phyloP scores from a whole-genome alignment of 2,329 filamentous ascomycete genomes.

The Tolypocladium ovalisporum region DNA sequence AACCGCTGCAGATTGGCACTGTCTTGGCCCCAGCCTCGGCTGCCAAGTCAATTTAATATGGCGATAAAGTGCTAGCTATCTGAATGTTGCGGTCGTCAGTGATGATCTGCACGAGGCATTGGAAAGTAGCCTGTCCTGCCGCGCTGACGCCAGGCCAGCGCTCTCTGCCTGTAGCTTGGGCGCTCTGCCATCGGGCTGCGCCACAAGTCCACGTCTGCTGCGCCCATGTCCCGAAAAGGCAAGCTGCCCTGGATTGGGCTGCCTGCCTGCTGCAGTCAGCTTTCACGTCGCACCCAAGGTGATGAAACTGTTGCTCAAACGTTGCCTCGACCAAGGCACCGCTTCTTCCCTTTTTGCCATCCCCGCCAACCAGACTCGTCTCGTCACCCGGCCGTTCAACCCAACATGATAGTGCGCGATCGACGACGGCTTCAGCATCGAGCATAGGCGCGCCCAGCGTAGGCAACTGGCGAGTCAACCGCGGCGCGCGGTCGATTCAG shows the following conservation, averaged over 20 bases:
- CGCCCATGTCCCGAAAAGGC: not conserved
- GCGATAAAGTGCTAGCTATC: not conserved
- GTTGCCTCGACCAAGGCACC: not conserved
- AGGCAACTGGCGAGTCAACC: constrained; percentile 1
- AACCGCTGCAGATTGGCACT: not conserved
- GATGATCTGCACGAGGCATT: no score
- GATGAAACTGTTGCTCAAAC: not conserved
- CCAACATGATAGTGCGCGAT: constrained; percentile 6
- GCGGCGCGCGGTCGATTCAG: not conserved
- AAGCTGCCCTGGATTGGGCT: not conserved
- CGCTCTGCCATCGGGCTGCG: no score
- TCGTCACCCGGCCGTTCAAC: not conserved
- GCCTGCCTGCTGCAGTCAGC: not conserved
- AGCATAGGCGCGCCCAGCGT: constrained; percentile 1
- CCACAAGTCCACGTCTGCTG: not conserved
- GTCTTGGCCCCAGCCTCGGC: not conserved
- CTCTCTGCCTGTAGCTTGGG: no score
- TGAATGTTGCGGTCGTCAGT: no score
- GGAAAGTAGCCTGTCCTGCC: not conserved
- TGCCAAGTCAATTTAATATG: not conserved
- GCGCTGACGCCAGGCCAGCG: not conserved
- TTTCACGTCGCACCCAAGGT: not conserved
- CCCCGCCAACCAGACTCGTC: not conserved
- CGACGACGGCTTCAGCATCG: not conserved
- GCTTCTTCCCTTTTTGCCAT: not conserved